Conservation (phyloP, 306 rosid genomes). For the Rosa rugosa region DNA sequence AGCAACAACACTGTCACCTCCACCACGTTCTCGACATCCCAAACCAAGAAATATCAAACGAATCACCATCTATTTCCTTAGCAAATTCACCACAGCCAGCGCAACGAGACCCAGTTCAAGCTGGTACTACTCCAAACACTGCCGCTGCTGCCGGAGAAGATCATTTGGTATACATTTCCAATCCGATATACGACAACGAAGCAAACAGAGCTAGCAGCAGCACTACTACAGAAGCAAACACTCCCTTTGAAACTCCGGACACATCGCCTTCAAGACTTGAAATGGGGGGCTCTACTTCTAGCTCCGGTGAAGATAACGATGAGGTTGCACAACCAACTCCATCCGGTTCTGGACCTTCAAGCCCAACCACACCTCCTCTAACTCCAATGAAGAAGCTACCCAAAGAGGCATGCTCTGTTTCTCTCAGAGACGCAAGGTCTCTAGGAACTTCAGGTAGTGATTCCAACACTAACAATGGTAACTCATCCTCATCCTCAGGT, state of each 20-base stretch:
- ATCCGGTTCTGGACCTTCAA: conserved; percentile 20
- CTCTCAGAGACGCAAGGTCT: conserved; percentile 63
- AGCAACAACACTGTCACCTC: conserved; percentile 32
- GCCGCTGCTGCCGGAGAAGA: conserved; percentile 16
- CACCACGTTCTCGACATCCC: conserved; percentile 52
- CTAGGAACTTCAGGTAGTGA: conserved; percentile 69
- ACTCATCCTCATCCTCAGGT: conserved; percentile 70
- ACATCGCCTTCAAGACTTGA: conserved; percentile 76
- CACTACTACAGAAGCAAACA: conserved; percentile 22
- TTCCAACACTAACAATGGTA: conserved; percentile 53
- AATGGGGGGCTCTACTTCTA: conserved; percentile 40
- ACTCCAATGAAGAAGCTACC: conserved; percentile 86
- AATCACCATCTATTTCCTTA: conserved; percentile 43
- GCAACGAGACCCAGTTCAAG: conserved; percentile 25
- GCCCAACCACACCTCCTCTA: conserved; percentile 63
- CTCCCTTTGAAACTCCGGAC: conserved; percentile 82
- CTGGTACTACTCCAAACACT: not conserved
- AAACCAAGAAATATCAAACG: conserved; percentile 30
- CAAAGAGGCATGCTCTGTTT: conserved; percentile 67
- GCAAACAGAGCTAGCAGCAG: conserved; percentile 27
- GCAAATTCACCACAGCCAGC: conserved; percentile 29
- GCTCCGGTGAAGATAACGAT: conserved; percentile 32
- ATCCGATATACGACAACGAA: conserved; percentile 74
- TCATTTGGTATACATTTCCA: conserved; percentile 81
- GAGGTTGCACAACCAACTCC: conserved; percentile 29